phyloP scores from a whole-genome alignment of 768 basidiomycete genomes.

The Sarcodon aspratus region DNA sequence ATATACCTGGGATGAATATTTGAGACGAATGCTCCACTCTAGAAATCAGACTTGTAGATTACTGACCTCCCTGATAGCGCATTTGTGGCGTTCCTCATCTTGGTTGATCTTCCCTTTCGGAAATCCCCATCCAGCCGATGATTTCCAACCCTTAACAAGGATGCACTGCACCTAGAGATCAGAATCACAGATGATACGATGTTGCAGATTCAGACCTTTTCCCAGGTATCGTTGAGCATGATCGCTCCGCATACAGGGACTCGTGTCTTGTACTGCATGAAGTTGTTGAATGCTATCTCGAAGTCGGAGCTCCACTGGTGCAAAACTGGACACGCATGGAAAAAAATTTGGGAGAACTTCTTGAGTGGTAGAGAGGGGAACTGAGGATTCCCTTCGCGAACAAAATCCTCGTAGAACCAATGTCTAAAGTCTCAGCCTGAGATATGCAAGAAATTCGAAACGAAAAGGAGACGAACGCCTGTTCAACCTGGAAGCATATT shows the following conservation, averaged over 20 bases:
- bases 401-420: conserved; percentile 99
- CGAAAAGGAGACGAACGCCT: conserved; percentile 50
- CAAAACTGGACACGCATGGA: conserved; percentile 74
- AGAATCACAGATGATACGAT: conserved; percentile 7
- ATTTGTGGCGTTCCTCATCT: conserved; percentile 70
- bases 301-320: conserved; percentile 79
- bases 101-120: conserved; percentile 99
- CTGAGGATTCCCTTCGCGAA: conserved; percentile 81
- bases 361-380: conserved; percentile 85
- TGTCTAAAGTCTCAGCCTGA: conserved; percentile 43
- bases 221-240: conserved; percentile 84
- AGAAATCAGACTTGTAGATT: background rate
- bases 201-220: conserved; percentile 52
- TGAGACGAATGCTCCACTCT: conserved; percentile 4
- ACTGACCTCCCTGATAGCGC: conserved; percentile 86
- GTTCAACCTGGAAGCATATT: conserved; percentile 97
- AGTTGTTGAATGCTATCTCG: conserved; percentile 76
- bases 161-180: conserved; percentile 50
- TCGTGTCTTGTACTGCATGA: conserved; percentile 93
- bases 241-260: conserved; percentile 98
- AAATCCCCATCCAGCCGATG: conserved; percentile 96
- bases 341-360: conserved; percentile 87
- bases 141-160: conserved; percentile 98
- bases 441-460: conserved; percentile 2
- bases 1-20: conserved; percentile 50